A percentile compares a stretch with the other conserved stretches of the same genome.
Evolutionary conservation across 75 land plant genomes (phyloP).

Genomic region (Pseudotsuga menziesii): DNA sequence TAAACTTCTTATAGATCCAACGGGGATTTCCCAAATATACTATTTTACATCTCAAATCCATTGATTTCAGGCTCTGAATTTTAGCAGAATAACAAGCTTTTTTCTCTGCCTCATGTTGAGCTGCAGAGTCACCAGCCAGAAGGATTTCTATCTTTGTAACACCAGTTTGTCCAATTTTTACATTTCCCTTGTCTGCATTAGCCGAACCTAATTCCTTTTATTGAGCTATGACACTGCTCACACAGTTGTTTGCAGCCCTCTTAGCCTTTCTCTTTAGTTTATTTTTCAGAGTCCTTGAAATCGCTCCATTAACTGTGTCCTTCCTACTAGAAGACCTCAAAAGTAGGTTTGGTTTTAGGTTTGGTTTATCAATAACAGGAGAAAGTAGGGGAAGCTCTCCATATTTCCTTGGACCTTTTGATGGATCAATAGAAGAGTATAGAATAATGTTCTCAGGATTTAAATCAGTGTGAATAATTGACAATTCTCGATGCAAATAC

Average conservation of each 20-base stretch:
- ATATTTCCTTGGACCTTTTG: no score
- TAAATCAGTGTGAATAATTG: no score
- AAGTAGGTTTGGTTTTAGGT: no score
- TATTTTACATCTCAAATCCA: constrained; percentile 86
- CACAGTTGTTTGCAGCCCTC: no score
- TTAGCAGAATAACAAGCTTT: constrained; percentile 17
- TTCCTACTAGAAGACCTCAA: neutral
- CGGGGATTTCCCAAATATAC: constrained; percentile 94
- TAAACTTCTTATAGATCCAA: constrained; percentile 69
- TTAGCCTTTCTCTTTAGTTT: constrained; percentile 41
- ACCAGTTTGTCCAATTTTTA: neutral
- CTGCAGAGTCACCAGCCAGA: neutral
- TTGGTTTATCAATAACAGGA: no score
- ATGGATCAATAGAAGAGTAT: no score
- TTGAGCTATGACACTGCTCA: no score
- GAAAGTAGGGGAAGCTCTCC: no score
- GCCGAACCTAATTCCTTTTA: neutral
- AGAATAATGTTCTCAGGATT: no score
- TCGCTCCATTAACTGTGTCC: constrained; percentile 14
- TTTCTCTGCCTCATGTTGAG: no score
- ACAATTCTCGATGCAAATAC: no score
- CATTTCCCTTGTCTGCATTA: neutral
- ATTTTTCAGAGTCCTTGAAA: constrained; percentile 36
- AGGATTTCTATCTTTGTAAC: no score
- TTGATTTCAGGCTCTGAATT: constrained; percentile 39